Base-by-base conservation (phyloP, 768 basidiomycete genomes). In the Dacryopinax primogenitus region DNA sequence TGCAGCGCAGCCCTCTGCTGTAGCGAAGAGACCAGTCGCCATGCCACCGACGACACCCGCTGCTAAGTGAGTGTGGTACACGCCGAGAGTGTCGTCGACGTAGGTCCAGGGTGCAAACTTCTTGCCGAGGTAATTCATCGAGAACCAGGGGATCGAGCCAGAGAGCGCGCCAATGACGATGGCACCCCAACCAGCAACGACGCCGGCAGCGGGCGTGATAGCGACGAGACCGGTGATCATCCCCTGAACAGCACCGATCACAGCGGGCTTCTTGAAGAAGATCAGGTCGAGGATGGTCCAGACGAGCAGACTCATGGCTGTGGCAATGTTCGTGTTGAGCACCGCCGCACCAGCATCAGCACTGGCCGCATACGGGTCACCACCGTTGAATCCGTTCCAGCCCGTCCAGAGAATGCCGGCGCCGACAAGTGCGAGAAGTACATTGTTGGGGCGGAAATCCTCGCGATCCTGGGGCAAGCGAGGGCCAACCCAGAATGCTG, bases 311-410 rank as follows among this genome's bases (percentile, higher is more conserved):
- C 33, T 36, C 62, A 63, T 63, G 36, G 66, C 66, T 21, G 66
- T 66, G 26, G 51, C 51, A 26, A 66, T 63, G 66, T 66, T 66
- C 4, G 66, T 66, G 44, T 66, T 66, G 66, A 66, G 66, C 2
- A 66, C 66, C 26, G 66, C 66, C 12, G 47, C 66, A 34, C 66
- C 66, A 13, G 66, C 66, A 33, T 62, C 66, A 37, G 66, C 62
- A 34, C 35, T 66, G 30, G 66, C 66, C 2, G 66, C 66, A 37
- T 66, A 66, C 58, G 35, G 47, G 26, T 51, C 32, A 65, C 33
- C 39, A 36, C 39, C 33, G 13, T 47, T 34, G 35, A 61, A 51
- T 3, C 41, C 47, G 41, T 65, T 61, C 47, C 64, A 65, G 21
- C 64, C 64, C 12, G 45, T 51, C 64, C 64, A 65, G 6, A 65